Conservation (phyloP, 2,329 filamentous ascomycete genomes). For the Aphanocladium album region DNA sequence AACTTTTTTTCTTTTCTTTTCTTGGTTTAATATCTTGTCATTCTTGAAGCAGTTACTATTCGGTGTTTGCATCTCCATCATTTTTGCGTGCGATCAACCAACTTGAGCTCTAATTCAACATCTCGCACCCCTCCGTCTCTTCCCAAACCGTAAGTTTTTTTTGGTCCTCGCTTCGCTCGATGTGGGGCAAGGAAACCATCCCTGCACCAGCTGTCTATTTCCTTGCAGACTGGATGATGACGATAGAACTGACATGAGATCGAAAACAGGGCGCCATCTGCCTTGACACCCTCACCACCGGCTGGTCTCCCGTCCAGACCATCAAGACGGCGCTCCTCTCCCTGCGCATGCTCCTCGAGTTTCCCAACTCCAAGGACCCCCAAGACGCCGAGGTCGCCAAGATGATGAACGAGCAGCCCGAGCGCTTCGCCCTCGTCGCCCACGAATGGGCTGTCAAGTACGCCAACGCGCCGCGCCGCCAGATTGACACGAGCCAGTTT, state of each 20-base stretch:
- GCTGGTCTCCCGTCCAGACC: conserved; percentile 92
- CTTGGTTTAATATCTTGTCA: too few species aligned
- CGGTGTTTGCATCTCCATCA: too few species aligned
- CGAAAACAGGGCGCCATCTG: conserved; percentile 80
- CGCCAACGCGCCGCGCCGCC: conserved; percentile 63
- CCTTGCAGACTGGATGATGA: too few species aligned
- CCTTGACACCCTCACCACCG: conserved; percentile 81
- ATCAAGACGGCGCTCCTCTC: conserved; percentile 94
- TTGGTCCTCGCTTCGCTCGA: not conserved
- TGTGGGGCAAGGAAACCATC: not conserved
- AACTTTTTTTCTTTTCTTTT: too few species aligned
- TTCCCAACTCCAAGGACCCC: conserved; percentile 90
- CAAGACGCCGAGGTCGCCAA: conserved; percentile 93
- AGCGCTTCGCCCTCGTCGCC: conserved; percentile 74
- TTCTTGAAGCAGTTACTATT: too few species aligned
- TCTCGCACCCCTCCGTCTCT: conserved; percentile 97
- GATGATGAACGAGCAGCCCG: conserved; percentile 77
- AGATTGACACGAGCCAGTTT: conserved; percentile 35
- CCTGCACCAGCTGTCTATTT: too few species aligned
- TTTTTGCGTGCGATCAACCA: too few species aligned
- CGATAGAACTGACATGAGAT: not conserved
- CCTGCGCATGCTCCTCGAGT: conserved; percentile 86
- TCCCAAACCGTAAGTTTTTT: conserved; percentile 70
- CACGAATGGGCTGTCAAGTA: conserved; percentile 85
- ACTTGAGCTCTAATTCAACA: conserved; percentile 84